These are phyloP conservation scores for Botrytis byssoidea DNA, from an alignment of 2,329 filamentous ascomycete species.

Conservation along the genomic window DNA sequence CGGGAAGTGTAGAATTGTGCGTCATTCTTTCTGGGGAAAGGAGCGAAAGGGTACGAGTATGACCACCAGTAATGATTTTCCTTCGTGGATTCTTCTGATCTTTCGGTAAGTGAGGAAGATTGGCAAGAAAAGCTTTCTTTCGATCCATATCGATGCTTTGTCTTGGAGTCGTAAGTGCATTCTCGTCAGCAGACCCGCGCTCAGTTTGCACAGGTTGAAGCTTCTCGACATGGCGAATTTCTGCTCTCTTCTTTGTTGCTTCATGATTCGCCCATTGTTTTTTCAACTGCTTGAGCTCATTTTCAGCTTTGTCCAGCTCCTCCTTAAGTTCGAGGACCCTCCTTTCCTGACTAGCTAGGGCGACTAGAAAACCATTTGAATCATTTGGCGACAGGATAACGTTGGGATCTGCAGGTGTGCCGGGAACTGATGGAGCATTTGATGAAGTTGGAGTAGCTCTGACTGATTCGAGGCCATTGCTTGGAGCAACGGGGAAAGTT, in stretches of 20 bases:
- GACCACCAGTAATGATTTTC: slow-evolving; percentile 66
- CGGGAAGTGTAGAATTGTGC: slow-evolving; percentile 30
- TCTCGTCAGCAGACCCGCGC: slow-evolving; percentile 31
- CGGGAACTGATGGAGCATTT: slow-evolving; percentile 32
- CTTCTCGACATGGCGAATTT: slow-evolving; percentile 59
- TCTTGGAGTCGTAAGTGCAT: slow-evolving; percentile 26
- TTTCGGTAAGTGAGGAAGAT: slow-evolving; percentile 39
- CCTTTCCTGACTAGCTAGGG: slow-evolving; percentile 88
- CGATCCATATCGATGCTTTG: slow-evolving; percentile 65
- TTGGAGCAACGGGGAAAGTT: slow-evolving; percentile 38
- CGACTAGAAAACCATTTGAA: slow-evolving; percentile 65
- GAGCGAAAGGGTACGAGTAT: slow-evolving; percentile 69
- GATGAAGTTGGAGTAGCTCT: slow-evolving; percentile 37
- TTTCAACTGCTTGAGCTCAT: slow-evolving; percentile 73
- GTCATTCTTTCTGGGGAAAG: slow-evolving; percentile 59
- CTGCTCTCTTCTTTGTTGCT: slow-evolving; percentile 69
- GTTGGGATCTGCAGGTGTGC: slow-evolving; percentile 30
- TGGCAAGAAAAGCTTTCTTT: slow-evolving; percentile 64
- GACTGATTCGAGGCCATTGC: slow-evolving; percentile 30
- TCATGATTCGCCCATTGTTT: slow-evolving; percentile 80
- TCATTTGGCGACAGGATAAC: slow-evolving; percentile 34
- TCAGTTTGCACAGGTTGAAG: slow-evolving; percentile 51
- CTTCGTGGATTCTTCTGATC: slow-evolving; percentile 45
- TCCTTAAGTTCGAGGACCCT: slow-evolving; percentile 87
- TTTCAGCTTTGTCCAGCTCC: slow-evolving; percentile 80